Evolutionary conservation across 2,329 filamentous ascomycete genomes (phyloP).

Genomic region (Fusarium nanum): DNA sequence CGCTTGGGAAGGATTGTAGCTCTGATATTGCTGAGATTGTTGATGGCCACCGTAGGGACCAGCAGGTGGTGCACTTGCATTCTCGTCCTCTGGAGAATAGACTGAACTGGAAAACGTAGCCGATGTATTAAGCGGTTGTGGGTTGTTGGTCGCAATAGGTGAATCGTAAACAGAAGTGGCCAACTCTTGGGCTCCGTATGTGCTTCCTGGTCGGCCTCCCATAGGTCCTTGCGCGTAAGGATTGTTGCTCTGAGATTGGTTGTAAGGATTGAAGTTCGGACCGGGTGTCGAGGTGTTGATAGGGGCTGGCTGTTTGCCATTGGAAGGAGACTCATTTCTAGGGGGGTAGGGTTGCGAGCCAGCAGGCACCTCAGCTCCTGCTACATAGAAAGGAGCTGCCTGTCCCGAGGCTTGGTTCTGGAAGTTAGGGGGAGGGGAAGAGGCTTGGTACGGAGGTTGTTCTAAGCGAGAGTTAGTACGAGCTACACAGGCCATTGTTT

Average conservation of each 20-base stretch:
- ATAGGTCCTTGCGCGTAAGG: conserved; percentile 59
- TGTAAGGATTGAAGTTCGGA: conserved; percentile 58
- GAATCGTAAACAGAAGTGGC: conserved; percentile 83
- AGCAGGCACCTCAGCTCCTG: conserved; percentile 66
- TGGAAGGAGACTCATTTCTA: conserved; percentile 62
- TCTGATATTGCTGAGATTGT: conserved; percentile 56
- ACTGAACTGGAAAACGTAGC: conserved; percentile 60
- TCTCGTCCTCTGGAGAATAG: conserved; percentile 60
- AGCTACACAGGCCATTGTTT: background rate
- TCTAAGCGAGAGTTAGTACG: conserved; percentile 46
- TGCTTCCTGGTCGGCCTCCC: conserved; percentile 71
- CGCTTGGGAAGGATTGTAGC: conserved; percentile 55
- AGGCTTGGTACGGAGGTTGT: conserved; percentile 60
- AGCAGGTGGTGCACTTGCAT: conserved; percentile 47
- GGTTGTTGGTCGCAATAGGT: conserved; percentile 68
- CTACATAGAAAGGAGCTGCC: conserved; percentile 73
- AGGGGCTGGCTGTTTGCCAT: conserved; percentile 61
- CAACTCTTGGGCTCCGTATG: conserved; percentile 80
- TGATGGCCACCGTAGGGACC: conserved; percentile 48
- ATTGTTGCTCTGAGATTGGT: conserved; percentile 48
- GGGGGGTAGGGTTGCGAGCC: conserved; percentile 62
- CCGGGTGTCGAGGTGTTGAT: conserved; percentile 66
- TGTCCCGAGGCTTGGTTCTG: conserved; percentile 63
- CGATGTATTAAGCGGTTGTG: conserved; percentile 49
- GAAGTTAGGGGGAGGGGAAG: conserved; percentile 66